Percentiles rank a stretch among this genome's conserved stretches.
Conservation (phyloP, 2,329 filamentous ascomycete genomes). For the Orbilia ellipsospora region DNA sequence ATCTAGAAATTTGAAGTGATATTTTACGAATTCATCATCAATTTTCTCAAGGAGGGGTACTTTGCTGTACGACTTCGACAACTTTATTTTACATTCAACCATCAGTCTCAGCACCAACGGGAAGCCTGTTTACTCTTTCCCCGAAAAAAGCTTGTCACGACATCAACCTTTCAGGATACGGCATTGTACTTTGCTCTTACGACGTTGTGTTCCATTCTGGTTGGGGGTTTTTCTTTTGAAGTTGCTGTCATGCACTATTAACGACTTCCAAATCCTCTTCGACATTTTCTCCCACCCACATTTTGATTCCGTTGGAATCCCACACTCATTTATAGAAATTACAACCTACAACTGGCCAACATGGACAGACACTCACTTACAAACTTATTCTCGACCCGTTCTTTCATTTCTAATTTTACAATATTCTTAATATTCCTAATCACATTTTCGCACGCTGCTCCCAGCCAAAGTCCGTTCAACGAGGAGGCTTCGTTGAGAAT, state of each 20-base stretch:
- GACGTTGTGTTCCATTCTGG: constrained; percentile 29
- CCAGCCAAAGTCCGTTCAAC: constrained; percentile 47
- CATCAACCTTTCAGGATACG: constrained; percentile 21
- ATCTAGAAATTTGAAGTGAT: constrained; percentile 11
- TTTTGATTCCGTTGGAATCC: constrained; percentile 51
- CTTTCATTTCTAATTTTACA: constrained; percentile 44
- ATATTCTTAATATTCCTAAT: constrained; percentile 47
- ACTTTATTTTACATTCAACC: constrained; percentile 31
- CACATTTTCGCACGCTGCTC: constrained; percentile 41
- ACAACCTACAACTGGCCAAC: constrained; percentile 33
- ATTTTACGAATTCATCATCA: constrained; percentile 11
- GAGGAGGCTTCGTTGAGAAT: constrained; percentile 33
- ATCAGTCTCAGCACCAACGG: constrained; percentile 5
- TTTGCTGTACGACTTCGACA: constrained; percentile 54
- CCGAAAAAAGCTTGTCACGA: constrained; percentile 26
- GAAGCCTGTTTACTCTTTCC: neutral
- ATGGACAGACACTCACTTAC: constrained; percentile 48
- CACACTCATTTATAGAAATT: constrained; percentile 51
- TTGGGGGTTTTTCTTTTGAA: constrained; percentile 16
- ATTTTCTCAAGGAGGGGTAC: constrained; percentile 40
- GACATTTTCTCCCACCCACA: constrained; percentile 32
- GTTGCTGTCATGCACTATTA: constrained; percentile 43
- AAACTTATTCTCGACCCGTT: constrained; percentile 34
- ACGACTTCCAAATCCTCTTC: constrained; percentile 41
- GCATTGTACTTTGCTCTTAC: constrained; percentile 27